Evolutionary conservation across 352 stramenopile genomes (phyloP).

Genomic region (Phytophthora quininea): DNA sequence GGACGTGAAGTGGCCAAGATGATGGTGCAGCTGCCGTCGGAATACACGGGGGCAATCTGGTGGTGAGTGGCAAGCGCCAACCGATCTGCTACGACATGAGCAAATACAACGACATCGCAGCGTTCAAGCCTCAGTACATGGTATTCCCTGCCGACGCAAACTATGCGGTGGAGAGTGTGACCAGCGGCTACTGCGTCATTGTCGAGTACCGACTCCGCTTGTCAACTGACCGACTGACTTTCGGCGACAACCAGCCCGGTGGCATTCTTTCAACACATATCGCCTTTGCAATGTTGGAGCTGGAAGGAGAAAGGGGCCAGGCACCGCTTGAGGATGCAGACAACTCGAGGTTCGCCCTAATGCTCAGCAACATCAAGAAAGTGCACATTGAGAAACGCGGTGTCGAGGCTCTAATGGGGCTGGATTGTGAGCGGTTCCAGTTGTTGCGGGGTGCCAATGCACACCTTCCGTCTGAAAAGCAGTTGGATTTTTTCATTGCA

Average conservation of each 20-base stretch:
- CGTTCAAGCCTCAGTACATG: constrained; percentile 6
- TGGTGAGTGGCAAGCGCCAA: neutral
- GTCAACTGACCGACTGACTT: neutral
- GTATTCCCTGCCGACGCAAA: constrained; percentile 3
- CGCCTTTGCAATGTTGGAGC: too few relatives aligned
- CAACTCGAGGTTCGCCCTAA: neutral
- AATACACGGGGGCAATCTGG: neutral
- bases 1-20: neutral
- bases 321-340: too few relatives aligned
- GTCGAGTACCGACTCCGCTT: constrained; percentile 13
- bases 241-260: neutral
- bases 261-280: too few relatives aligned
- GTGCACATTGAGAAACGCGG: neutral
- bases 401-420: neutral
- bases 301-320: too few relatives aligned
- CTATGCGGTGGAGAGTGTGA: constrained; percentile 10
- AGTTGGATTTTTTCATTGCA: neutral
- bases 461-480: neutral
- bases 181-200: constrained; percentile 9
- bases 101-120: neutral
- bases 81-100: neutral
- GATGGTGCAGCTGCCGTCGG: constrained; percentile 1
- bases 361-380: neutral
- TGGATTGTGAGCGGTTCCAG: neutral
- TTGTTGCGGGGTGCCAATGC: neutral